A percentile compares a stretch with the other conserved stretches of the same genome.
Conservation (phyloP, 331 rosid genomes). For the Malus hybrid region DNA sequence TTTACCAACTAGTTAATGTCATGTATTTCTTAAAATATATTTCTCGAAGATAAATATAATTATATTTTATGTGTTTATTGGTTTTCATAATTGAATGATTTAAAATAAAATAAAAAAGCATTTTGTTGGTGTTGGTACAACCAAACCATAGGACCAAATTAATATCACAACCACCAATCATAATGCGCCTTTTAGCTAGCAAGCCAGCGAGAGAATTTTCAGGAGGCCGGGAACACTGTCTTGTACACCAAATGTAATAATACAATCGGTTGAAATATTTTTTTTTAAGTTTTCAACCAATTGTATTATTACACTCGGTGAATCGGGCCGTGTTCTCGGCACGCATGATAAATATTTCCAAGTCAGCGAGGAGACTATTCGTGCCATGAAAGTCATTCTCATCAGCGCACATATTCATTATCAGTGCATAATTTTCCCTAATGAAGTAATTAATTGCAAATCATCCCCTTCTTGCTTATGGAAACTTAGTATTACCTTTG, state of each 20-base stretch:
- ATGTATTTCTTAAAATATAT: background rate
- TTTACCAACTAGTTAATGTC: background rate
- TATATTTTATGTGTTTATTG: background rate
- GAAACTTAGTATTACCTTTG: background rate
- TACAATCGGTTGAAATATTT: too few relatives aligned
- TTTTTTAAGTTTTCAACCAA: too few relatives aligned
- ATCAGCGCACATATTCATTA: too few relatives aligned
- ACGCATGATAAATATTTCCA: too few relatives aligned
- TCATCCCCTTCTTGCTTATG: background rate
- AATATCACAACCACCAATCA: background rate
- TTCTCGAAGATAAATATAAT: background rate
- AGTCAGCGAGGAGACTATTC: background rate
- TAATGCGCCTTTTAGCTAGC: background rate
- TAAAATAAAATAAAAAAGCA: too few relatives aligned
- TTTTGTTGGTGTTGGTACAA: background rate
- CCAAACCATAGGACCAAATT: background rate
- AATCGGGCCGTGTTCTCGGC: accelerated
- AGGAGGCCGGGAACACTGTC: too few relatives aligned
- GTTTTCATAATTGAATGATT: background rate
- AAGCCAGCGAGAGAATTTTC: too few relatives aligned
- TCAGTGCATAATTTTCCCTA: too few relatives aligned
- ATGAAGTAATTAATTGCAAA: too few relatives aligned
- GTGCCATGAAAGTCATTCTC: too few relatives aligned
- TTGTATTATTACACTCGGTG: too few relatives aligned
- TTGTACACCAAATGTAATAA: too few relatives aligned